Percentiles rank a stretch among this genome's conserved stretches.
Conservation (phyloP, 1,139 yeast species). For the Blastobotrys proliferans region DNA sequence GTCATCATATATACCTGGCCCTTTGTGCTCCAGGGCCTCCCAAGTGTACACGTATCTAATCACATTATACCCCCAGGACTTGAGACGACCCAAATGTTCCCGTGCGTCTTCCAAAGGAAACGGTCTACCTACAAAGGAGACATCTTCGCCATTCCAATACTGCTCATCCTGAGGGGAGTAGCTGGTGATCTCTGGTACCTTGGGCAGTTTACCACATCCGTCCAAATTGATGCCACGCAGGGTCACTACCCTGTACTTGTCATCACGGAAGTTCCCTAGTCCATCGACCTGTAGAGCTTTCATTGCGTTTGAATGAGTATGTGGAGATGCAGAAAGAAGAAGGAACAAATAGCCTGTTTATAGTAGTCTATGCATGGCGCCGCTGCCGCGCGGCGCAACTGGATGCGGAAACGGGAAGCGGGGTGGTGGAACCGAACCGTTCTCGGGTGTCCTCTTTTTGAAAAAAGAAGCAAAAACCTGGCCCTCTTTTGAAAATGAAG, state of each 20-base stretch:
- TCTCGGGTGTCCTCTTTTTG: too few species aligned
- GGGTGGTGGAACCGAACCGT: too few species aligned
- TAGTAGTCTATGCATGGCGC: too few species aligned
- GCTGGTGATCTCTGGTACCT: conserved; percentile 51
- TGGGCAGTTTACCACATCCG: conserved; percentile 65
- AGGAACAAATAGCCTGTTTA: neutral
- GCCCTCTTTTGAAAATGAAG: too few species aligned
- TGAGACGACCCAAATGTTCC: conserved; percentile 62
- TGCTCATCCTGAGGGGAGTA: conserved; percentile 44
- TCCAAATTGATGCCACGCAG: conserved; percentile 78
- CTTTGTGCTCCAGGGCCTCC: conserved; percentile 90
- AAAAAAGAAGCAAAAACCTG: too few species aligned
- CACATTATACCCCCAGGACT: conserved; percentile 77
- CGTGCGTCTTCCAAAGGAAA: conserved; percentile 71
- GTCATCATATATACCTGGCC: conserved; percentile 80
- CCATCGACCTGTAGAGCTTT: conserved; percentile 33
- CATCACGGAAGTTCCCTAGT: conserved; percentile 57
- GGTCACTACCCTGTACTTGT: conserved; percentile 51
- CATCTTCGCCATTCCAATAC: conserved; percentile 66
- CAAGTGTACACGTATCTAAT: conserved; percentile 77
- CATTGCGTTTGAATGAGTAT: too few species aligned
- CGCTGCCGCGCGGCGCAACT: too few species aligned
- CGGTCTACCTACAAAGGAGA: conserved; percentile 79
- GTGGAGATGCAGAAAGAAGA: neutral
- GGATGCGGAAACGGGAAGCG: too few species aligned